Evolutionary conservation across 345 rosid genomes (phyloP).

Genomic region (Brassica cretica): DNA sequence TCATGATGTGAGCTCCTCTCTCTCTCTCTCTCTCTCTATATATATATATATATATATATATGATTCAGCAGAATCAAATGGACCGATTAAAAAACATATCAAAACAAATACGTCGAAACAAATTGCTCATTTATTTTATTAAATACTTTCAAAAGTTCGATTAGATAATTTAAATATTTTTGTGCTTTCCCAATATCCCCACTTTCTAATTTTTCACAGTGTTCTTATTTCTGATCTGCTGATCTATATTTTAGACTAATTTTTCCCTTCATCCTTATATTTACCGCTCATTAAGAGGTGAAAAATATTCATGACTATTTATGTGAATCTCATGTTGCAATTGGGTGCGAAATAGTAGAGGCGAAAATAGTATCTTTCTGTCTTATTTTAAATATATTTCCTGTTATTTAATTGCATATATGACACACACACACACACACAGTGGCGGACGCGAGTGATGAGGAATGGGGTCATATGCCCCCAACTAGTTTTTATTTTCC

Average conservation of each 20-base stretch:
- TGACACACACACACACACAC: too few relatives aligned
- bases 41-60: not conserved
- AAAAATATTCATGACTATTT: not conserved
- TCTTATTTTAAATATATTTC: not conserved
- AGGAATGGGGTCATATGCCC: too few relatives aligned
- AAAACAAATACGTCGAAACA: not conserved
- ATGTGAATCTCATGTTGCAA: not conserved
- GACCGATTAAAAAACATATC: not conserved
- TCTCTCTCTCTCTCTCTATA: not conserved
- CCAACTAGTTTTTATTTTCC: too few relatives aligned
- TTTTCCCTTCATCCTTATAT: too few relatives aligned
- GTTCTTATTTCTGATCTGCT: not conserved
- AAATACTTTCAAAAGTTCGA: not conserved
- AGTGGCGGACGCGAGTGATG: too few relatives aligned
- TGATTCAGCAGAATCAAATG: not conserved
- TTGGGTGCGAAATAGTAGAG: too few relatives aligned
- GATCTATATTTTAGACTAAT: not conserved
- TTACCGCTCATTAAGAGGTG: not conserved
- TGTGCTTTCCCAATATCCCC: not conserved
- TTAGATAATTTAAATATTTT: not conserved
- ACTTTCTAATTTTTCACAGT: not conserved
- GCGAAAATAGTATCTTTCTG: not conserved
- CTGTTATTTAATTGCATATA: too few relatives aligned
- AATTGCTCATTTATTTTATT: not conserved
- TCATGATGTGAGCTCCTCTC: slow-evolving; percentile 61